Evolutionary conservation across 208 protist genomes (phyloP).

Genomic region (Polymyxa betae): DNA sequence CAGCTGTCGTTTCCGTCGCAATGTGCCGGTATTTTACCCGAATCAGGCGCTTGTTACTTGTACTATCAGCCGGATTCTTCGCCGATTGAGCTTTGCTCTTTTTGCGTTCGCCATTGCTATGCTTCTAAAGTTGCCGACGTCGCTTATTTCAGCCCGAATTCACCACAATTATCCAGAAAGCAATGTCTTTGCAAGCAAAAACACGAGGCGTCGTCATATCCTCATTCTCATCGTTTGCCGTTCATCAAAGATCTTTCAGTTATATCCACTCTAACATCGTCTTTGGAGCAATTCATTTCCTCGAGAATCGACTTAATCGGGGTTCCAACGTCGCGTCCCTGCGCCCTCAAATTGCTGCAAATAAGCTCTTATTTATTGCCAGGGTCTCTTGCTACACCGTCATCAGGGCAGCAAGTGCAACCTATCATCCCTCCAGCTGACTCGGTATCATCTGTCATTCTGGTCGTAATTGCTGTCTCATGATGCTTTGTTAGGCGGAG

Average conservation of each 20-base stretch:
- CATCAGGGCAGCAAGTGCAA: neutral
- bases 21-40: neutral
- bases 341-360: neutral
- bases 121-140: neutral
- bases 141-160: neutral
- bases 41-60: neutral
- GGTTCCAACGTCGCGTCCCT: neutral
- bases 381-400: neutral
- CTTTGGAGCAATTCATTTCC: constrained; percentile 40
- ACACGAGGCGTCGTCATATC: neutral
- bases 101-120: constrained; percentile 48
- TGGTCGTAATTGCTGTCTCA: too few species aligned
- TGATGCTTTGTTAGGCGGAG: too few species aligned
- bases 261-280: neutral
- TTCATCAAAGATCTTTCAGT: neutral
- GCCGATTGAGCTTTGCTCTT: constrained; percentile 22
- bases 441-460: too few species aligned
- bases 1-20: neutral
- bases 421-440: neutral
- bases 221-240: neutral
- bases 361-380: neutral
- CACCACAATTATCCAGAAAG: neutral
- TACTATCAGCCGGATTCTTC: neutral
- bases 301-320: constrained; percentile 28
- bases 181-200: neutral